phyloP scores from a whole-genome alignment of 1,284 basidiomycete species.

The Boletus subluridellus region DNA sequence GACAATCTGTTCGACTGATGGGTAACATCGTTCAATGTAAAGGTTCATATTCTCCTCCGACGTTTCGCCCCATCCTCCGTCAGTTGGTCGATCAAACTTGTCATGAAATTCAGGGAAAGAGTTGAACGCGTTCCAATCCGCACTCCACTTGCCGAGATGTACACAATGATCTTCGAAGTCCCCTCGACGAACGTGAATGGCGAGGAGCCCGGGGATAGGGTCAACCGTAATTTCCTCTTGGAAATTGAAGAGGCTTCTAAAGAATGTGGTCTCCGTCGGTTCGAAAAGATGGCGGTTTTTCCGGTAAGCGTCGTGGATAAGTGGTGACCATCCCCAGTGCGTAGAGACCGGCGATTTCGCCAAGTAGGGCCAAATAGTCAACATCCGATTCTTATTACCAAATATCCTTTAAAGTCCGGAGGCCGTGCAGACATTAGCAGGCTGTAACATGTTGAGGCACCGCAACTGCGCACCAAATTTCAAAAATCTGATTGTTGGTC shows the following conservation, averaged over 20 bases:
- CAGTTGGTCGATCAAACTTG: conserved; percentile 33
- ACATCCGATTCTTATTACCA: conserved; percentile 33
- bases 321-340: conserved; percentile 41
- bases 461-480: conserved; percentile 26
- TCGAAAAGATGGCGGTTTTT: conserved; percentile 35
- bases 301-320: conserved; percentile 37
- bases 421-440: conserved; percentile 1
- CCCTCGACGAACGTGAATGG: conserved; percentile 58
- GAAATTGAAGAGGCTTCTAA: neutral
- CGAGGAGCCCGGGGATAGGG: conserved; percentile 44
- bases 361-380: conserved; percentile 39
- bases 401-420: conserved; percentile 30
- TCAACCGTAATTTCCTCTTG: conserved; percentile 2
- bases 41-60: conserved; percentile 24
- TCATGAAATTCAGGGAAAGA: conserved; percentile 41
- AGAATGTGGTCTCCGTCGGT: conserved; percentile 12
- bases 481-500: conserved; percentile 29
- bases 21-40: conserved; percentile 43
- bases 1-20: conserved; percentile 41
- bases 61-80: conserved; percentile 15
- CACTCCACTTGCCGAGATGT: conserved; percentile 41
- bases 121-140: conserved; percentile 43
- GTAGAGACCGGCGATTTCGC: conserved; percentile 37
- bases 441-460: neutral
- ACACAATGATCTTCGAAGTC: conserved; percentile 55